Percentiles rank a stretch among this genome's conserved stretches.
Evolutionary conservation across 73 alveolate genomes (phyloP).

Genomic region (Durusdinium trenchii): DNA sequence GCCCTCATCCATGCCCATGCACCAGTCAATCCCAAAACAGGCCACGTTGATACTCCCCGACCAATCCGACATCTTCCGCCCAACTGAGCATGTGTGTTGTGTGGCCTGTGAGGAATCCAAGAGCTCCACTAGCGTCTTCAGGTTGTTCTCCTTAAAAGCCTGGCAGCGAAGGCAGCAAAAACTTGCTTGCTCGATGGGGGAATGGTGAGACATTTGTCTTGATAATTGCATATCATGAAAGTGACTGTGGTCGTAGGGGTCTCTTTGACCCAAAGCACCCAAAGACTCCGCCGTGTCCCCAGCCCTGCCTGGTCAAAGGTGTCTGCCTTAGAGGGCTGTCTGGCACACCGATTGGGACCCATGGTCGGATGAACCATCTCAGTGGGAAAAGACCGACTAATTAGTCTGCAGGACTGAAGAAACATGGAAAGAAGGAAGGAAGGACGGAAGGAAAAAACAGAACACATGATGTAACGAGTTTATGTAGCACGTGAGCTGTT

Average conservation of each 20-base stretch:
- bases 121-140: background rate
- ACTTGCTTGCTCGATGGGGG: background rate
- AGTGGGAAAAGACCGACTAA: background rate
- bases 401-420: background rate
- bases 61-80: background rate
- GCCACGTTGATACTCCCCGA: background rate
- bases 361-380: background rate
- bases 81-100: background rate
- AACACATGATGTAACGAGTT: background rate
- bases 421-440: too few relatives aligned
- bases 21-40: background rate
- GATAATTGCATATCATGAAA: too few relatives aligned
- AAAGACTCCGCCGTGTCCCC: too few relatives aligned
- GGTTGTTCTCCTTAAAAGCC: slow-evolving; percentile 36
- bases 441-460: background rate
- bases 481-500: background rate
- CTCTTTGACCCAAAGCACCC: background rate
- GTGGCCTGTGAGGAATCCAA: slow-evolving; percentile 23
- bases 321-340: too few relatives aligned
- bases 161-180: background rate
- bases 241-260: background rate
- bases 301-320: too few relatives aligned
- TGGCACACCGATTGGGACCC: background rate
- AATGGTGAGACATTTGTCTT: background rate
- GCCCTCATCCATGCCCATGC: background rate